phyloP scores from a whole-genome alignment of 345 rosid species.

The Carallia brachiata region DNA sequence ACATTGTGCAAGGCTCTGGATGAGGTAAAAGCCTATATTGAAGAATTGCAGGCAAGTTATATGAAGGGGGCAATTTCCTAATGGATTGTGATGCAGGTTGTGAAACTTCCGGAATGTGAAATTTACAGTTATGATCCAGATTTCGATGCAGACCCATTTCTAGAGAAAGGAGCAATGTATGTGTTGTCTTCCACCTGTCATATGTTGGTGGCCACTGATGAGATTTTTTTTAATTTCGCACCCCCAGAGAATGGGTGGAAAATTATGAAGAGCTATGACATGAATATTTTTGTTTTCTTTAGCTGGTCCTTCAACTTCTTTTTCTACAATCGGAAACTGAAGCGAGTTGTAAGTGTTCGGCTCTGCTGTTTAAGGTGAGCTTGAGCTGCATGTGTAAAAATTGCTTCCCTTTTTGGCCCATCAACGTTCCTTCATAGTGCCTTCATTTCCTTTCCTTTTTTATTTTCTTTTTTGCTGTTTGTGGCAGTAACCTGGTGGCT shows the following conservation, averaged over 20 bases:
- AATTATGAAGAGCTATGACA: neutral
- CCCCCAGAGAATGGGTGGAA: neutral
- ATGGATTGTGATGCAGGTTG: constrained; percentile 58
- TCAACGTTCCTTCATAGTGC: neutral
- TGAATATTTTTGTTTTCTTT: constrained; percentile 15
- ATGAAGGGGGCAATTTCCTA: constrained; percentile 12
- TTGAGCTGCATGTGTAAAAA: neutral
- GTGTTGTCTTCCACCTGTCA: constrained; percentile 4
- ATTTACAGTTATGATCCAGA: constrained; percentile 81
- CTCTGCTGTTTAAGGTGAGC: constrained; percentile 79
- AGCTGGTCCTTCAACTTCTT: constrained; percentile 97
- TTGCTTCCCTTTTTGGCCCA: neutral
- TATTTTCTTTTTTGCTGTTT: constrained; percentile 8
- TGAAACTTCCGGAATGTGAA: constrained; percentile 78
- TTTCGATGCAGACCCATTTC: constrained; percentile 78
- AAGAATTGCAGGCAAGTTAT: constrained; percentile 13
- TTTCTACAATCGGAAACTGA: constrained; percentile 86
- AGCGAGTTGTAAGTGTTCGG: constrained; percentile 81
- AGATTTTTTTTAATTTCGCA: neutral
- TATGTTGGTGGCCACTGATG: neutral
- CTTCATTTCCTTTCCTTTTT: neutral
- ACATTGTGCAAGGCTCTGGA: constrained; percentile 80
- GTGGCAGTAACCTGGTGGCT: constrained; percentile 69
- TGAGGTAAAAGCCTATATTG: constrained; percentile 54
- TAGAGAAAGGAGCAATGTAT: constrained; percentile 84